Conservation (phyloP, 2,329 filamentous ascomycete genomes). For the Elsinoe necatrix region DNA sequence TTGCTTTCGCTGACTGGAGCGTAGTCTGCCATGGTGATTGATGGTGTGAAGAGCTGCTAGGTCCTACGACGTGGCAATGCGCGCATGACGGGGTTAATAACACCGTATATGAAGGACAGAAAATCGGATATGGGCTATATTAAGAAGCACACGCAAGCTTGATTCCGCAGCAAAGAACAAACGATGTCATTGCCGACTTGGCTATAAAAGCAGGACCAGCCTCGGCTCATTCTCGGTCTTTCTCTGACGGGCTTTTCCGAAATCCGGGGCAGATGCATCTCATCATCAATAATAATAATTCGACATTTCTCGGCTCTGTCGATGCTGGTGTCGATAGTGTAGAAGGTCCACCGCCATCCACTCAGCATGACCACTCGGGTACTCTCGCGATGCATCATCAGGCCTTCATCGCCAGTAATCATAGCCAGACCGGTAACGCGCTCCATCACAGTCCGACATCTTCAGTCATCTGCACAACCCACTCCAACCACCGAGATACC, state of each 20-base stretch:
- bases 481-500: neutral
- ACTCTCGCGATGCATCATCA: neutral
- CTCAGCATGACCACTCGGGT: neutral
- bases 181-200: constrained; percentile 3
- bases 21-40: constrained; percentile 2
- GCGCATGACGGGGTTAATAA: neutral
- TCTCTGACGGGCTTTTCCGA: neutral
- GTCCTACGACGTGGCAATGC: neutral
- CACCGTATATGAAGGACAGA: neutral
- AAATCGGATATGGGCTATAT: neutral
- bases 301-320: neutral
- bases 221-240: constrained; percentile 6
- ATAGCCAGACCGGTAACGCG: neutral
- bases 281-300: neutral
- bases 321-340: neutral
- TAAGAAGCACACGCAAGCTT: constrained; percentile 12
- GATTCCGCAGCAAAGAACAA: constrained; percentile 6
- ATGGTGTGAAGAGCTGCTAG: neutral
- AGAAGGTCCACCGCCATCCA: too few species aligned
- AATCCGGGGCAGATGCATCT: neutral
- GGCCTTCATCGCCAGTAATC: neutral
- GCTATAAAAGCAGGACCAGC: neutral
- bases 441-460: neutral
- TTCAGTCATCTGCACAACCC: neutral
- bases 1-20: neutral